Evolutionary conservation across 495 filamentous ascomycete species (phyloP), one percentile per base, ranked within the genome.

Genomic region (Recurvomyces mirabilis): DNA sequence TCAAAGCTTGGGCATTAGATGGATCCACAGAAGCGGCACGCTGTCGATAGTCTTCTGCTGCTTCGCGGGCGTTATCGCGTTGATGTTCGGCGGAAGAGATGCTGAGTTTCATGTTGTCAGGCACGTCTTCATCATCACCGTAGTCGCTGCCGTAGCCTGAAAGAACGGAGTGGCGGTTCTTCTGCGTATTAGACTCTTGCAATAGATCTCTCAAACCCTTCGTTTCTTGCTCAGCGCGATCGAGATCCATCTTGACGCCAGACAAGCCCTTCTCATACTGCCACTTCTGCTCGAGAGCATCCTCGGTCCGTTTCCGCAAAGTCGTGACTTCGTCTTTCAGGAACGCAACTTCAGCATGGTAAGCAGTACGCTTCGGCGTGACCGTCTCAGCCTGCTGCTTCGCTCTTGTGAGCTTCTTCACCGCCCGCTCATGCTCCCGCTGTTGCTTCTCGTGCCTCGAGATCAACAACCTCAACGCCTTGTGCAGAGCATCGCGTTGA

Each of bases 271-370:
- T 93, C 64, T 98, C 91, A 44, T 88, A 89, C 63, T 91, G 82
- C 75, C 81, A 95, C 67, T 95, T 96, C 55, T 88, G 83, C 53
- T 93, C 86, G n/a, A 95, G 70, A 17, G 91, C 93, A 42, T 98
- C 91, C 52, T 96, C 88, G 19, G 93, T 88, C 41, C 93, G 80
- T 42, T 79, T 78, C 22, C 91, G 80, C 35, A 98, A 75, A 7
- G 78, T 71, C 47, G 81, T 83, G 49, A 98, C 81, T 59, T 98
- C 91, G 7, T 82, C 74, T 43, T 87, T 79, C 14, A 96, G 69
- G 46, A 71, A 75, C 2, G 66, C 61, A 13, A 96, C 84, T 53
- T 98, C 89, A 44, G 71, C 73, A 57, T 93, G 77, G 57, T 93
- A 94, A 20, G 84, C 82, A 18, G 78, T 70, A 40, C 79, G 78